phyloP scores from a whole-genome alignment of 345 rosid species.

The Nephelium lappaceum region DNA sequence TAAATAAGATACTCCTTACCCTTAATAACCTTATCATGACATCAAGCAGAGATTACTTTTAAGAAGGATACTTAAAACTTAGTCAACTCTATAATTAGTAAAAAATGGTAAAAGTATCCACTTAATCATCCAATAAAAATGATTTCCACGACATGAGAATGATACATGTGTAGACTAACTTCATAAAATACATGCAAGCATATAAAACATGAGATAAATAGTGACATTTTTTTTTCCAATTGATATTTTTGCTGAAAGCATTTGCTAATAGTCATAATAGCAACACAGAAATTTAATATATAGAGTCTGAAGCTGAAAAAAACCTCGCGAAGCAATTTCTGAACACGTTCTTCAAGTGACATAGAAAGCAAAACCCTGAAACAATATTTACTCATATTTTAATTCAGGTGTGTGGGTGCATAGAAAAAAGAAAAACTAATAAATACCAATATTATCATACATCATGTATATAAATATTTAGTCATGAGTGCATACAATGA shows the following conservation, averaged over 20 bases:
- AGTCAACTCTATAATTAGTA: not conserved
- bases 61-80: not conserved
- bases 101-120: not conserved
- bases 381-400: constrained; percentile 14
- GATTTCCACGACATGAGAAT: not conserved
- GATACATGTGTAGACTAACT: not conserved
- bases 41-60: not conserved
- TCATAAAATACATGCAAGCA: not conserved
- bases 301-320: constrained; percentile 28
- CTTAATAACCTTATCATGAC: not conserved
- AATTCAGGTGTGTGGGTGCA: not conserved
- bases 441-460: not conserved
- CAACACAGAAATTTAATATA: not conserved
- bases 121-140: not conserved
- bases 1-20: not conserved
- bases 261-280: not conserved
- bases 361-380: constrained; percentile 69
- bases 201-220: not conserved
- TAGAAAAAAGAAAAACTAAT: not conserved
- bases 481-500: not conserved
- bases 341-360: constrained; percentile 68
- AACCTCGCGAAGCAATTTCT: constrained; percentile 77
- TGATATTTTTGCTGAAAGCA: not conserved
- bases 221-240: not conserved
- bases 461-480: not conserved